Evolutionary conservation across 331 rosid species (phyloP).

Genomic region (Spiraea crenata): DNA sequence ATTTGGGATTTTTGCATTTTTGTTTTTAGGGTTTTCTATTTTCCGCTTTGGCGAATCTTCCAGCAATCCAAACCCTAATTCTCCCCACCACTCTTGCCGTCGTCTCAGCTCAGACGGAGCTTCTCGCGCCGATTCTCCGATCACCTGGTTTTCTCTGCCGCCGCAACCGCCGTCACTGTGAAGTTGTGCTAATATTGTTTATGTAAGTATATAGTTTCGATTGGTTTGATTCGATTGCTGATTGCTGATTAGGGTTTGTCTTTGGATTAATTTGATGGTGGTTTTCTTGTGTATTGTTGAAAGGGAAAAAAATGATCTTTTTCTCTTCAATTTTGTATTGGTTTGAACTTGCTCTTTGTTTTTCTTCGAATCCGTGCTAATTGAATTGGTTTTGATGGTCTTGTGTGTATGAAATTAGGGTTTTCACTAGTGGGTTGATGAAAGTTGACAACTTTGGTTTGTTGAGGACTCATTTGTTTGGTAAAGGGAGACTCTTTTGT

Average conservation of each 20-base stretch:
- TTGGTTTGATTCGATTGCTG: background rate
- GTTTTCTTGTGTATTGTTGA: background rate
- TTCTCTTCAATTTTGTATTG: background rate
- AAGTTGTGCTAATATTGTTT: background rate
- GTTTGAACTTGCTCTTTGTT: background rate
- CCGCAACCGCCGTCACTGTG: background rate
- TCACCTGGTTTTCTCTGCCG: background rate
- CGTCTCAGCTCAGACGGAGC: background rate
- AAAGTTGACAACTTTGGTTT: background rate
- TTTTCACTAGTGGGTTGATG: background rate
- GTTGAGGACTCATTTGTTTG: background rate
- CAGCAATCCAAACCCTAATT: slow-evolving; percentile 21
- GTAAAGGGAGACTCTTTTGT: background rate
- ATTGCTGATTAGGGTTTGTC: background rate
- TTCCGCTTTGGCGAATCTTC: background rate
- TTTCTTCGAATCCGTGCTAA: background rate
- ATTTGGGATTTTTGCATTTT: background rate
- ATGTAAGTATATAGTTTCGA: background rate
- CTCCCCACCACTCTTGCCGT: background rate
- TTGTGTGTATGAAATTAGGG: background rate
- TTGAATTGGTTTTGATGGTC: background rate
- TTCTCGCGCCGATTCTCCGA: slow-evolving; percentile 1
- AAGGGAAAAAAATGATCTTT: background rate
- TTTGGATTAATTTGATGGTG: background rate
- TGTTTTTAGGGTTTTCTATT: slow-evolving; percentile 8